Conservation (phyloP, 2,329 filamentous ascomycete genomes). For the Diaporthe ilicicola region DNA sequence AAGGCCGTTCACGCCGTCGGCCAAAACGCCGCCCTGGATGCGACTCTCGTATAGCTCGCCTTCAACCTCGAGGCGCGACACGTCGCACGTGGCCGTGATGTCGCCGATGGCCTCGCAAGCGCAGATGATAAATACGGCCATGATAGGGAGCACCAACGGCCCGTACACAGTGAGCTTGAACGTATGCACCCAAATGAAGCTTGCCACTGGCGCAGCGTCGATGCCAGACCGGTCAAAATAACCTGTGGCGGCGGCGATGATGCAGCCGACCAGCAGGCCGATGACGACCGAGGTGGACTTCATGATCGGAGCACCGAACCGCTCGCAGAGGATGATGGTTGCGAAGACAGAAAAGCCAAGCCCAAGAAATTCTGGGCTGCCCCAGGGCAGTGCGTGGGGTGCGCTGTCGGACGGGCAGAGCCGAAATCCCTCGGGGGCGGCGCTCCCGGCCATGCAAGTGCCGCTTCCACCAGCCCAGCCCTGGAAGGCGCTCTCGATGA, state of each 20-base stretch:
- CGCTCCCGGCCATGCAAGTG: constrained; percentile 52
- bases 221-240: constrained; percentile 82
- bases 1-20: constrained; percentile 79
- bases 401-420: constrained; percentile 74
- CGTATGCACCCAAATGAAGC: constrained; percentile 82
- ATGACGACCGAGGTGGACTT: constrained; percentile 81
- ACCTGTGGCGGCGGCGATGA: constrained; percentile 79
- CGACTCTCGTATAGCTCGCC: constrained; percentile 77
- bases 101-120: constrained; percentile 84
- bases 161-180: constrained; percentile 78
- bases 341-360: constrained; percentile 83
- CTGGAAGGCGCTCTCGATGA: constrained; percentile 77
- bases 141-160: constrained; percentile 75
- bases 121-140: constrained; percentile 76
- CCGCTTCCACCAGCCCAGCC: constrained; percentile 83
- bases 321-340: constrained; percentile 81
- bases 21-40: constrained; percentile 81
- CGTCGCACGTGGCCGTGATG: constrained; percentile 83
- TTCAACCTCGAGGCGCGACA: constrained; percentile 78
- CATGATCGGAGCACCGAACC: constrained; percentile 85
- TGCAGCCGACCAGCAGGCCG: constrained; percentile 78
- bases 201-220: constrained; percentile 73
- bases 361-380: constrained; percentile 78
- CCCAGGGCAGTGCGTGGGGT: constrained; percentile 79
- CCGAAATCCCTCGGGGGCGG: constrained; percentile 64